Base-by-base conservation (phyloP, 2,329 filamentous ascomycete genomes). In the Ophiostoma sp. region DNA sequence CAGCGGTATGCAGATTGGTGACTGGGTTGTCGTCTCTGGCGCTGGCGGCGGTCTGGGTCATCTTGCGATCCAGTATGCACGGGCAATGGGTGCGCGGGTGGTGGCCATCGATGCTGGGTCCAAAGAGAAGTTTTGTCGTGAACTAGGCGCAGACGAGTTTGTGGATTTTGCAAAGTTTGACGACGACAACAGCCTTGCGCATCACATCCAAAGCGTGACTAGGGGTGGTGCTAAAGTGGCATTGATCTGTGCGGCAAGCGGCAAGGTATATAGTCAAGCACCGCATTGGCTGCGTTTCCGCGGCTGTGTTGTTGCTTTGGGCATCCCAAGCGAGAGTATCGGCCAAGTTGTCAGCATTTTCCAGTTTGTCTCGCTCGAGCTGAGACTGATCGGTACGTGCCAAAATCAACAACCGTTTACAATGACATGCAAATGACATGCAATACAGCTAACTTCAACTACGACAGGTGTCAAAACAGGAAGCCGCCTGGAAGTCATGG, bases 81-180 rank as follows among this genome's bases (percentile, higher is more conserved):
- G 64, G 69, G 74, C 73, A 17, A 69, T 77, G 73, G 76, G 76
- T 31, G 73, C 73, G 15, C 72, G 72, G 22, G 73, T 76, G 31
- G 71, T 77, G 2, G 76, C 74, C 45, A 59, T 76, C 19, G 75
- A 76, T 52, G 64, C 72, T 11, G 72, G 74, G 19, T 70, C 66
- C 22, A 77, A 77, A 71, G 69, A 71, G 2, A 70, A 42, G 1
- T 63, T 76, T 19, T 74, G 73, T 28, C 28, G 72, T 15, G 55
- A 70, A 3, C 55, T 76, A n/a, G 75, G 76, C 12, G 76, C 75
- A n/a, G 76, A 76, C 52, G 33, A 66, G 3, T 76, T 73, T 55
- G 69, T 76, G n/a, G 75, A 98, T 85, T 98, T 96, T 25, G 42
- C 9, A 11, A 12, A 12, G 7, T 66, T 48, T 12, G 36, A 42